Conservation (phyloP, 129 eudicot genomes). For the Chrysanthemum seticuspe region DNA sequence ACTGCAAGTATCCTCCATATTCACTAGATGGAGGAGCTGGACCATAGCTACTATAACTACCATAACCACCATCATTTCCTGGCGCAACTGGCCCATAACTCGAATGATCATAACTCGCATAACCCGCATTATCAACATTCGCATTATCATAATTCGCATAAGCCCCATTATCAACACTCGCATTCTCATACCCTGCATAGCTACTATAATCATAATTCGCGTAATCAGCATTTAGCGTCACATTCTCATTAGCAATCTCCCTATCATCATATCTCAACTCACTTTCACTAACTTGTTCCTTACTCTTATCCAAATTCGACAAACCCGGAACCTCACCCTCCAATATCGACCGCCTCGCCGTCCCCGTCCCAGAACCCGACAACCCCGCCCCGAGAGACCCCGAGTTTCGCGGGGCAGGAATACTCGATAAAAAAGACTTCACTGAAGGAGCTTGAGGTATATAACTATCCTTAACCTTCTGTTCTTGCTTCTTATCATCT, state of each 20-base stretch:
- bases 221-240: background rate
- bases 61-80: conserved; percentile 22
- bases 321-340: conserved; percentile 41
- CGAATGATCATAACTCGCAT: conserved; percentile 33
- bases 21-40: background rate
- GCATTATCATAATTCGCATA: conserved; percentile 34
- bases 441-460: conserved; percentile 42
- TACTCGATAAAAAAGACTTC: conserved; percentile 61
- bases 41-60: conserved; percentile 40
- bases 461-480: conserved; percentile 24
- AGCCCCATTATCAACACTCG: conserved; percentile 13
- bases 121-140: conserved; percentile 28
- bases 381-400: conserved; percentile 54
- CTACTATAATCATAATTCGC: conserved; percentile 1
- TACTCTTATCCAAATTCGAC: conserved; percentile 20
- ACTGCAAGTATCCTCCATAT: conserved; percentile 31
- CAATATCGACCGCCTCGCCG: conserved; percentile 54
- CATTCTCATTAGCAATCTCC: background rate
- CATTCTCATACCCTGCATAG: conserved; percentile 19
- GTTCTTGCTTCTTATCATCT: conserved; percentile 38
- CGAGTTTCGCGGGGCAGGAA: conserved; percentile 75
- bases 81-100: conserved; percentile 10
- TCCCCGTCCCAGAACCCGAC: conserved; percentile 46
- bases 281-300: background rate
- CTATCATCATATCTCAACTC: background rate